Evolutionary conservation across 2,329 filamentous ascomycete genomes (phyloP), one percentile per base, ranked within the genome.

Genomic region (Ophiostoma pallidulum): DNA sequence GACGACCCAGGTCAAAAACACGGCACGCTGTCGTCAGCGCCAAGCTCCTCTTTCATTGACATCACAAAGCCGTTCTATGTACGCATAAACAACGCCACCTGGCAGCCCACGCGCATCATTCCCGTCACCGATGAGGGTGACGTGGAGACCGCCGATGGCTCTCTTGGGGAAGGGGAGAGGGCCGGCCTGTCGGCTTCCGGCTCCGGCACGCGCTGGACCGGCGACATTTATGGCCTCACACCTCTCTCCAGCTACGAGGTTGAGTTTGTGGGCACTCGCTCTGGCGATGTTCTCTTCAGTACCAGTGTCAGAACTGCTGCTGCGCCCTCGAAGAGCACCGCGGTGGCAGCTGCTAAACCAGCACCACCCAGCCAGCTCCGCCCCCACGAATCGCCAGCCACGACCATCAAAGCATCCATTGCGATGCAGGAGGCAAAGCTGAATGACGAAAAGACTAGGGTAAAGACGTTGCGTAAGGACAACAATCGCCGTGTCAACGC

Each of bases 31-130:
- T 41, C 51, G 54, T 61, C 19, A 5, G 8, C 29, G 3, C 42
- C 42, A 3, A 51, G 54, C 56, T 64, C 67, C 0, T 63, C 74
- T 13, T 76, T 74, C 3, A 75, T 84, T 46, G 82, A 87, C 62
- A 73, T 71, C 51, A 74, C 77, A 29, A 89, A 87, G 61, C 86
- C 85, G 5, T 89, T 90, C 60, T 88, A 80, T 60, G 83, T 90
- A 47, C 75, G 80, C 53, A 77, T 91, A 55, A 90, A 91, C 63
- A 82, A 86, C 43, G 84, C 84, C 9, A 75, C 80, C 51, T 91
- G 86, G 86, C 84, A 85, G 59, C 84, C 84, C 2, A 86, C 83
- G 10, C 75, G 82, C 55, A 88, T 90, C 58, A 74, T 75, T 49
- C 68, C 73, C 26, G 65, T 75, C 48, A 60, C 24, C 6, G 40